Evolutionary conservation across 2,329 filamentous ascomycete species (phyloP).

Genomic region (Pseudohalonectria lignicola): DNA sequence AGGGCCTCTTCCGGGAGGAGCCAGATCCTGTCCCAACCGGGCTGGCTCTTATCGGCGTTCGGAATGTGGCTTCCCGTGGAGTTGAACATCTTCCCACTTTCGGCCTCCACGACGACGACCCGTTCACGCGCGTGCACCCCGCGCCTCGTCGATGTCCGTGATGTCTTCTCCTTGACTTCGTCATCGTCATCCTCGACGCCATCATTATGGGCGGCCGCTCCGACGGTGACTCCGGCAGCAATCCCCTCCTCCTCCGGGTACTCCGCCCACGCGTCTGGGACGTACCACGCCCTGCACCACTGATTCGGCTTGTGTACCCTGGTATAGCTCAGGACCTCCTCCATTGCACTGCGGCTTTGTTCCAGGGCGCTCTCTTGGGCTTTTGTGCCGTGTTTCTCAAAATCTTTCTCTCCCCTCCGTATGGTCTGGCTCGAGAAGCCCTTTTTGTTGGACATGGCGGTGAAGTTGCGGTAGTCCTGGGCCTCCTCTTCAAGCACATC

Average conservation of each 20-base stretch:
- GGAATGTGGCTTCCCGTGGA: conserved; percentile 56
- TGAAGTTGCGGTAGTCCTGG: conserved; percentile 75
- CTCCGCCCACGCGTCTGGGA: conserved; percentile 46
- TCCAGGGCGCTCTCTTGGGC: conserved; percentile 71
- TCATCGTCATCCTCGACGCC: conserved; percentile 10
- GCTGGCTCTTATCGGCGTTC: conserved; percentile 38
- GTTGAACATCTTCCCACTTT: conserved; percentile 56
- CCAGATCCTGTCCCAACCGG: conserved; percentile 59
- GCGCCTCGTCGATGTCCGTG: conserved; percentile 10
- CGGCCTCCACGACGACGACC: conserved; percentile 58
- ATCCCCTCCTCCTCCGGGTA: conserved; percentile 12
- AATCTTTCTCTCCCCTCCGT: conserved; percentile 93
- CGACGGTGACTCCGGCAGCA: too few species aligned
- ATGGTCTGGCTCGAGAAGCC: conserved; percentile 53
- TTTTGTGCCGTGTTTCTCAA: conserved; percentile 81
- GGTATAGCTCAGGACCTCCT: conserved; percentile 70
- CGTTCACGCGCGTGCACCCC: conserved; percentile 27
- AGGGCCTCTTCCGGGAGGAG: conserved; percentile 85
- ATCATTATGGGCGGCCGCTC: conserved; percentile 7
- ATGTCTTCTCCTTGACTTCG: conserved; percentile 13
- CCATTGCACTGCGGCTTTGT: conserved; percentile 77
- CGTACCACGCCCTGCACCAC: conserved; percentile 62
- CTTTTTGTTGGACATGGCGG: conserved; percentile 38
- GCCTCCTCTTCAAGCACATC: conserved; percentile 65
- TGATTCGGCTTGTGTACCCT: conserved; percentile 60